These are phyloP conservation scores for Calamus simplicifolius DNA, from an alignment of 176 grass and related monocot genomes.

Conservation along the genomic window DNA sequence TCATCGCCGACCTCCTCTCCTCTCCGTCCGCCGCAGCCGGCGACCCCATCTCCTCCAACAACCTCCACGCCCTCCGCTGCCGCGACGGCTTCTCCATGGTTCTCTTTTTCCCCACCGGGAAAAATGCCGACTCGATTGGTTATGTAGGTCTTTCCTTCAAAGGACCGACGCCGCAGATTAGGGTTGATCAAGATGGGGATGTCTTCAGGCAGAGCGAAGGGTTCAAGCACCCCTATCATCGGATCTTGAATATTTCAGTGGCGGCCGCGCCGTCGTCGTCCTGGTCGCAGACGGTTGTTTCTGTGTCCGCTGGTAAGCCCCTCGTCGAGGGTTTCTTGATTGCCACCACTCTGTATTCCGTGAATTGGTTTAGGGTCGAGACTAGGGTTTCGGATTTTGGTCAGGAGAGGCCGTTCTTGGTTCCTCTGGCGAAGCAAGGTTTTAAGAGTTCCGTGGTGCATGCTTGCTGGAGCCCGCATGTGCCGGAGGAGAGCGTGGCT, in stretches of 20 bases:
- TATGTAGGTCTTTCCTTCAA: slow-evolving; percentile 19
- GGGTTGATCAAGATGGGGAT: slow-evolving; percentile 11
- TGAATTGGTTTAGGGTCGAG: slow-evolving; percentile 76
- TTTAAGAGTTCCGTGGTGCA: slow-evolving; percentile 46
- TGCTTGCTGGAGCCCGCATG: slow-evolving; percentile 74
- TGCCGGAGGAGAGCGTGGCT: slow-evolving; percentile 33
- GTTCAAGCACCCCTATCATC: slow-evolving; percentile 41
- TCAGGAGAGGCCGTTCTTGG: slow-evolving; percentile 19
- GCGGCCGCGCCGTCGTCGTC: background rate
- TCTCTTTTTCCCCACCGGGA: slow-evolving; percentile 35
- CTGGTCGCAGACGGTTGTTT: slow-evolving; percentile 1
- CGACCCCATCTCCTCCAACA: too few species aligned
- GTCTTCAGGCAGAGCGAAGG: slow-evolving; percentile 48
- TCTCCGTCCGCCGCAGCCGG: too few species aligned
- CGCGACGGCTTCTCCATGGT: too few species aligned
- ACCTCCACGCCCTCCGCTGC: too few species aligned
- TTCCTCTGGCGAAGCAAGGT: slow-evolving; percentile 40
- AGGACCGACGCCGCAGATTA: background rate
- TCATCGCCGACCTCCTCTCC: too few species aligned
- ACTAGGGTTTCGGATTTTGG: slow-evolving; percentile 9
- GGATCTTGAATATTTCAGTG: slow-evolving; percentile 45
- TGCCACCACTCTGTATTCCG: slow-evolving; percentile 56
- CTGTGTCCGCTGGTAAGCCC: background rate
- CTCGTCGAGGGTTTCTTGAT: slow-evolving; percentile 52
- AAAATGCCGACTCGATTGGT: slow-evolving; percentile 42